Evolutionary conservation across 768 basidiomycete genomes (phyloP).

Genomic region (Mycena alexandri): DNA sequence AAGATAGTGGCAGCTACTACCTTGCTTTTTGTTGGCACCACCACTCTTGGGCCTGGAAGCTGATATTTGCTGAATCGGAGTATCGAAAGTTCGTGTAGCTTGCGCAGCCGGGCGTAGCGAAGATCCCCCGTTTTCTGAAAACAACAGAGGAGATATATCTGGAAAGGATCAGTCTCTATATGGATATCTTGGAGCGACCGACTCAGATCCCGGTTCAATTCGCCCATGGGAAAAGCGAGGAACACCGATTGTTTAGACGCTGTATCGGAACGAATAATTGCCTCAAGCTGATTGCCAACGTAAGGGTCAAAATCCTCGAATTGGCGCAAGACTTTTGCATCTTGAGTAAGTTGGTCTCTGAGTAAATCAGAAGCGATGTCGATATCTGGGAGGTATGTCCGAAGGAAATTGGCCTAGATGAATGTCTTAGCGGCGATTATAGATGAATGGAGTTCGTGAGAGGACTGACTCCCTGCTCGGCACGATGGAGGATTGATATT

Average conservation of each 20-base stretch:
- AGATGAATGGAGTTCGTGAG: not conserved
- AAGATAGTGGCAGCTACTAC: not conserved
- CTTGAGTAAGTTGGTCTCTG: conserved; percentile 64
- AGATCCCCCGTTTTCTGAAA: conserved; percentile 41
- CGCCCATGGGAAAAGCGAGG: conserved; percentile 75
- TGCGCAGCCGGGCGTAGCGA: conserved; percentile 56
- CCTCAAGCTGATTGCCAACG: conserved; percentile 65
- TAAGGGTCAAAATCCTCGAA: conserved; percentile 67
- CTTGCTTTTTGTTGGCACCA: not conserved
- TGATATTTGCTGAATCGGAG: conserved; percentile 77
- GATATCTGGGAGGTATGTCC: conserved; percentile 77
- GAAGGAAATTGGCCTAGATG: conserved; percentile 76
- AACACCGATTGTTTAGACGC: conserved; percentile 43
- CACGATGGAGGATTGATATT: conserved; percentile 58
- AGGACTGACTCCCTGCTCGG: conserved; percentile 71
- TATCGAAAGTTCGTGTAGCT: conserved; percentile 64
- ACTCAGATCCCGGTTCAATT: conserved; percentile 73
- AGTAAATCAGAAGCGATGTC: conserved; percentile 81
- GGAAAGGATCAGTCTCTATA: conserved; percentile 12
- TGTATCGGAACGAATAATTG: conserved; percentile 47
- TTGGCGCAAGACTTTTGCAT: conserved; percentile 51
- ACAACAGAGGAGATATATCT: conserved; percentile 66
- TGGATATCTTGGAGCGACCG: conserved; percentile 38
- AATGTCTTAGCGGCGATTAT: conserved; percentile 5
- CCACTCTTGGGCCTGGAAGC: conserved; percentile 42